Evolutionary conservation across 2,329 filamentous ascomycete species (phyloP), one percentile per base, ranked within the genome.

Genomic region (Epicoccum sorghinum): DNA sequence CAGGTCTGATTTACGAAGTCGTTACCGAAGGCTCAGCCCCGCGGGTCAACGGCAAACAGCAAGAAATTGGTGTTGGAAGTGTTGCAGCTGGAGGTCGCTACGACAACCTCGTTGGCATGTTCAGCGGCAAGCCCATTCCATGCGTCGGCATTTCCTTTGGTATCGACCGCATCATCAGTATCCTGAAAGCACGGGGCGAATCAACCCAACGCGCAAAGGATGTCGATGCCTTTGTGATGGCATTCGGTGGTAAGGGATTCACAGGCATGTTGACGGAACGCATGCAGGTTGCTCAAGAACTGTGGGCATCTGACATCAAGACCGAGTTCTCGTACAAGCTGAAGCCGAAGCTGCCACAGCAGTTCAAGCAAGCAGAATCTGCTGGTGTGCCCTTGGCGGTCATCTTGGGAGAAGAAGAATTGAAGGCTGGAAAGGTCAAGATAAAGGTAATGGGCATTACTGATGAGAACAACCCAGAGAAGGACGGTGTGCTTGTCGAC

Each of bases 21-120:
- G 84, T 96, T 53, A 96, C 90, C 12, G 88, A 92, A 73, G 89
- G 89, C 49, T 91, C 89, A 12, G 87, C 89, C 14, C 71, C 84
- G 4, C 65, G 49, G 63, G 75, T 59, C 50, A 69, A 67, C 57
- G 76, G 71, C 68, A 58, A 68, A 32, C 60, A 71, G 32, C 61
- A 66, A 48, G 65, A 68, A 33, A 81, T 95, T 30, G 90, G 91
- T 45, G 89, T 96, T 9, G 93, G 92, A 59, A 93, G 89, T 71
- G 88, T 96, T 42, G 93, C 92, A 39, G 93, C 92, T 4, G 93
- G 92, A 70, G 91, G 92, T 39, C 88, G 93, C 57, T 97, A 97
- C 75, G 93, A 97, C 76, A 89, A 95, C 71, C 83, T 97, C 4
- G 93, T 97, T 4, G 90, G 90, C 77, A 96, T 96, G 91, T 97